Conservation (phyloP, 2,329 filamentous ascomycete species). For the Penicillium rolfsii region DNA sequence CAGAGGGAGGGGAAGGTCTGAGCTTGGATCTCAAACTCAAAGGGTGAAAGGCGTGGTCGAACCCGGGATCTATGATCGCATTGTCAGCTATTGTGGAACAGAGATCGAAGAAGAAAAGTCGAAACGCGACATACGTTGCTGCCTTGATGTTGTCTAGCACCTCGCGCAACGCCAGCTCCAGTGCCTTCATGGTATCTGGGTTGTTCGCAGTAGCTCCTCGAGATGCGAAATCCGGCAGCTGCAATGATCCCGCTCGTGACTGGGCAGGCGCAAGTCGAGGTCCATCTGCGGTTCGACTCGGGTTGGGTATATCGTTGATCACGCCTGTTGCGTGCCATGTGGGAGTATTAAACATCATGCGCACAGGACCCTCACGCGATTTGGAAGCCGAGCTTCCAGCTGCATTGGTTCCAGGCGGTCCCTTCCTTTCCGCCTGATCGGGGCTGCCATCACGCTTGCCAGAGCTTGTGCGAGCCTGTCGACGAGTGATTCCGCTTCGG, state of each 20-base stretch:
- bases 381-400: constrained; percentile 42
- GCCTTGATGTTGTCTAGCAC: constrained; percentile 79
- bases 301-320: constrained; percentile 71
- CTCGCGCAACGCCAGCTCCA: constrained; percentile 83
- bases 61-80: constrained; percentile 46
- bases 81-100: constrained; percentile 3
- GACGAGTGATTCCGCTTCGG: constrained; percentile 80
- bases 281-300: constrained; percentile 49
- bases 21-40: constrained; percentile 81
- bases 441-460: constrained; percentile 61
- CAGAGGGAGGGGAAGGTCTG: constrained; percentile 86
- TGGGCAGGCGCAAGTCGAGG: constrained; percentile 40
- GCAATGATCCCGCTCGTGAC: constrained; percentile 36
- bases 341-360: constrained; percentile 61
- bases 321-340: constrained; percentile 78
- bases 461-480: constrained; percentile 72
- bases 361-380: constrained; percentile 41
- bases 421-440: constrained; percentile 58
- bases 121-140: constrained; percentile 67
- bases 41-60: constrained; percentile 52
- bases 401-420: constrained; percentile 37
- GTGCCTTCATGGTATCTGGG: constrained; percentile 79
- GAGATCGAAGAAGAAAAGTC: background rate
- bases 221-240: constrained; percentile 59
- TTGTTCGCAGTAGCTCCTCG: constrained; percentile 67